These are phyloP conservation scores for Euptelea pleiosperma DNA, from an alignment of 164 flowering plant genomes.

Conservation along the genomic window DNA sequence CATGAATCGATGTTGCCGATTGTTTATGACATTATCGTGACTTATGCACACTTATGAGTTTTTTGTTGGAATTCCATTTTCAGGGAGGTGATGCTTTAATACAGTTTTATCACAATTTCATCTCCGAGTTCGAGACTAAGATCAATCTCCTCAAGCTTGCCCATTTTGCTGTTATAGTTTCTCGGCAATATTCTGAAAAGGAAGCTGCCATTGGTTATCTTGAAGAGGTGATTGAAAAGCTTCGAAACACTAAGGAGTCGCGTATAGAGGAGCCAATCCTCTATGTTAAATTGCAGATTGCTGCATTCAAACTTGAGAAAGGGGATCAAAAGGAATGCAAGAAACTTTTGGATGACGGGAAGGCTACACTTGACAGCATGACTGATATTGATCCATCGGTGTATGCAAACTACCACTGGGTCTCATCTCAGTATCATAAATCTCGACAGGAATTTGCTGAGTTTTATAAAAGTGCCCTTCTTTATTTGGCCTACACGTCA, in stretches of 20 bases:
- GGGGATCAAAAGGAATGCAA: constrained; percentile 87
- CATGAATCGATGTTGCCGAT: constrained; percentile 1
- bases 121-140: constrained; percentile 93
- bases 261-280: constrained; percentile 87
- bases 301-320: constrained; percentile 60
- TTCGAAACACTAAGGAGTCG: constrained; percentile 59
- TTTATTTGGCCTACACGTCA: constrained; percentile 91
- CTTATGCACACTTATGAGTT: not conserved
- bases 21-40: not conserved
- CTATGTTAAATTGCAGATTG: constrained; percentile 87
- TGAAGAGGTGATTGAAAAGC: constrained; percentile 82
- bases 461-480: constrained; percentile 86
- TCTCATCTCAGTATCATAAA: constrained; percentile 81
- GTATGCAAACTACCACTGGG: constrained; percentile 88
- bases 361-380: constrained; percentile 86
- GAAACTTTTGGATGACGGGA: constrained; percentile 84
- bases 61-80: constrained; percentile 11
- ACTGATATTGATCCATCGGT: constrained; percentile 98
- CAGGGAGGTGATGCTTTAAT: constrained; percentile 94
- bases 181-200: constrained; percentile 79
- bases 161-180: constrained; percentile 89
- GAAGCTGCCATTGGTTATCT: constrained; percentile 85
- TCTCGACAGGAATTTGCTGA: constrained; percentile 81
- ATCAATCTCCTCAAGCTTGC: constrained; percentile 98
- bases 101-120: constrained; percentile 88